Percentiles rank a stretch among this genome's conserved stretches.
phyloP scores from a whole-genome alignment of 108 stramenopile genomes.

The Nitzschia palea region DNA sequence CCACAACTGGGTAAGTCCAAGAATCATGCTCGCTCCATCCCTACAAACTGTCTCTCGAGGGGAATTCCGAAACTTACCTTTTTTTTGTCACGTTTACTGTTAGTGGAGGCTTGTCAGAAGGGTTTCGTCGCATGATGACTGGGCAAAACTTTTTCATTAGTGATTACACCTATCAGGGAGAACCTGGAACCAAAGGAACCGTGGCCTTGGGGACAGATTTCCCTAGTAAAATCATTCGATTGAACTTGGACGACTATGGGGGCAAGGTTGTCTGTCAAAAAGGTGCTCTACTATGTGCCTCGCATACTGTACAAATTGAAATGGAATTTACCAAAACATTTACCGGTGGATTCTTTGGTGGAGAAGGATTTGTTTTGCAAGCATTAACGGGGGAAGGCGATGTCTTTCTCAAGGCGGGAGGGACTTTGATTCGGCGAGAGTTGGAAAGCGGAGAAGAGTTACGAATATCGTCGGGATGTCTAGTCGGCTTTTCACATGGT shows the following conservation, averaged over 20 bases:
- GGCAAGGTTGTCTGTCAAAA: constrained; percentile 89
- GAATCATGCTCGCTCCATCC: too few species aligned
- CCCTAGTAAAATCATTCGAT: constrained; percentile 84
- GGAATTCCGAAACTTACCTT: too few species aligned
- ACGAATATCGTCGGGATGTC: constrained; percentile 80
- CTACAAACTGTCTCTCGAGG: too few species aligned
- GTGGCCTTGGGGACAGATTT: constrained; percentile 91
- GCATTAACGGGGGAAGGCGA: constrained; percentile 81
- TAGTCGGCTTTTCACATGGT: constrained; percentile 79
- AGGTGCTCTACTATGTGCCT: constrained; percentile 84
- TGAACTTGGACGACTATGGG: constrained; percentile 77
- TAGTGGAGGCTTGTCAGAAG: constrained; percentile 51
- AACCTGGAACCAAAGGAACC: constrained; percentile 47
- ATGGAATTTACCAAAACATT: constrained; percentile 87
- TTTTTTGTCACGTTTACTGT: not conserved
- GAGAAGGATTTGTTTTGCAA: constrained; percentile 92
- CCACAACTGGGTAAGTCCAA: constrained; percentile 74
- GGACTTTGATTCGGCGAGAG: constrained; percentile 79
- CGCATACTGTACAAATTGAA: constrained; percentile 74
- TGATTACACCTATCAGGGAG: constrained; percentile 74
- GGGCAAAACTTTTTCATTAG: constrained; percentile 92
- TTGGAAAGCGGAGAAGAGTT: constrained; percentile 72
- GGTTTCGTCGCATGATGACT: constrained; percentile 78
- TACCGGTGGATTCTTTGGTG: constrained; percentile 89
- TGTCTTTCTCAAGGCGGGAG: constrained; percentile 88